phyloP scores from a whole-genome alignment of 2,329 filamentous ascomycete species.

The Bertia moriformis region DNA sequence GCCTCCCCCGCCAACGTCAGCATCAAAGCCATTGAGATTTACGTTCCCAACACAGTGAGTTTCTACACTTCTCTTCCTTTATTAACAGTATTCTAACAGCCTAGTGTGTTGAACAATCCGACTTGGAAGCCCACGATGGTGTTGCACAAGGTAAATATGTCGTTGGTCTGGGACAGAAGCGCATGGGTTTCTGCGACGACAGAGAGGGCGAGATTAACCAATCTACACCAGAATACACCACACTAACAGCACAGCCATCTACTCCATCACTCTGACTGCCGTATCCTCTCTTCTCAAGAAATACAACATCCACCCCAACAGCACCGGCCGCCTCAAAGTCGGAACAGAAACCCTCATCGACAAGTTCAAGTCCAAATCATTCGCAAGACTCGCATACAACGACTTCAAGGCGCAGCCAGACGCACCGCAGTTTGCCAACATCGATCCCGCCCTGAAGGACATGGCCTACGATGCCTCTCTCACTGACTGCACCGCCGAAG shows the following conservation, averaged over 20 bases:
- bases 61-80: no score
- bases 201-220: conserved; percentile 71
- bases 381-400: conserved; percentile 34
- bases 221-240: no score
- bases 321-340: conserved; percentile 33
- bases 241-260: conserved; percentile 21
- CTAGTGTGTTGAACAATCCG: conserved; percentile 76
- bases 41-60: background rate
- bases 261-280: conserved; percentile 33
- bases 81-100: no score
- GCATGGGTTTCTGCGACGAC: conserved; percentile 86
- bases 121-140: conserved; percentile 78
- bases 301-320: conserved; percentile 32
- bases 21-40: conserved; percentile 1
- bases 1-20: no score
- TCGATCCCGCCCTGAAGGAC: conserved; percentile 28
- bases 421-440: conserved; percentile 34
- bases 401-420: conserved; percentile 28
- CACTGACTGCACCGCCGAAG: conserved; percentile 34
- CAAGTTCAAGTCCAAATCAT: conserved; percentile 39
- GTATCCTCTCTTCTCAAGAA: conserved; percentile 34
- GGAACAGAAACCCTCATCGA: conserved; percentile 36
- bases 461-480: conserved; percentile 27
- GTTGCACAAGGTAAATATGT: conserved; percentile 74
- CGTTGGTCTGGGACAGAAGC: conserved; percentile 78